phyloP scores from a whole-genome alignment of 2,329 filamentous ascomycete species.

The Xylaria sp. region DNA sequence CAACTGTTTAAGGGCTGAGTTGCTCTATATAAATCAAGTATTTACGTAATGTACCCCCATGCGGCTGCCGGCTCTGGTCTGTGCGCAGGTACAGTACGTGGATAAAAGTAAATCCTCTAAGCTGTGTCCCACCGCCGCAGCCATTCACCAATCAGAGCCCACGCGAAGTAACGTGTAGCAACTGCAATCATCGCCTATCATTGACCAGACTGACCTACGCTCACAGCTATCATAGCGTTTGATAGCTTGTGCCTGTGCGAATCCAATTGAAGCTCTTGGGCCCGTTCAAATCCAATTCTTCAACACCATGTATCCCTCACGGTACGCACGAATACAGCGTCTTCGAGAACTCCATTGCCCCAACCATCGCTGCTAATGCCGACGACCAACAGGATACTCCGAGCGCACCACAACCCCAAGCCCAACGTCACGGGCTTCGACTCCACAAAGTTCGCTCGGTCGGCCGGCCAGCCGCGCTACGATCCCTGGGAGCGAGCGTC shows the following conservation, averaged over 20 bases:
- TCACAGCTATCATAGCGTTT: not conserved
- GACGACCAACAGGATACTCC: slow-evolving; percentile 51
- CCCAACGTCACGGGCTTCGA: slow-evolving; percentile 93
- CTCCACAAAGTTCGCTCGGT: slow-evolving; percentile 76
- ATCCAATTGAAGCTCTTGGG: slow-evolving; percentile 5
- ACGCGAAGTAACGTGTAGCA: not conserved
- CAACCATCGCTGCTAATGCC: slow-evolving; percentile 18
- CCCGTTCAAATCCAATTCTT: slow-evolving; percentile 10
- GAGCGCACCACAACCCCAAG: slow-evolving; percentile 56
- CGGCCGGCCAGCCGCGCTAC: slow-evolving; percentile 67
- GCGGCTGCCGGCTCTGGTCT: slow-evolving; percentile 6
- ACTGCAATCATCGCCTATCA: slow-evolving; percentile 5
- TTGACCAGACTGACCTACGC: not conserved
- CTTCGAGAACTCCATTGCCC: not conserved
- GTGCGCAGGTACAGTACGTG: slow-evolving; percentile 3
- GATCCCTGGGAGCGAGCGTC: slow-evolving; percentile 71
- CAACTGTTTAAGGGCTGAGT: no score
- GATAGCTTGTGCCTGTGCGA: slow-evolving; percentile 7
- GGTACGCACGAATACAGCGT: slow-evolving; percentile 34
- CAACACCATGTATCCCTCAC: slow-evolving; percentile 44
- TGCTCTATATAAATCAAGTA: no score
- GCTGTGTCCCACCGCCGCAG: not conserved
- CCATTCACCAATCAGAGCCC: slow-evolving; percentile 16
- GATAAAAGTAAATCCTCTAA: slow-evolving; percentile 27
- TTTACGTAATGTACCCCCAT: no score